Evolutionary conservation across 176 grass and related monocot genomes (phyloP).

Genomic region (Melocanna baccifera): DNA sequence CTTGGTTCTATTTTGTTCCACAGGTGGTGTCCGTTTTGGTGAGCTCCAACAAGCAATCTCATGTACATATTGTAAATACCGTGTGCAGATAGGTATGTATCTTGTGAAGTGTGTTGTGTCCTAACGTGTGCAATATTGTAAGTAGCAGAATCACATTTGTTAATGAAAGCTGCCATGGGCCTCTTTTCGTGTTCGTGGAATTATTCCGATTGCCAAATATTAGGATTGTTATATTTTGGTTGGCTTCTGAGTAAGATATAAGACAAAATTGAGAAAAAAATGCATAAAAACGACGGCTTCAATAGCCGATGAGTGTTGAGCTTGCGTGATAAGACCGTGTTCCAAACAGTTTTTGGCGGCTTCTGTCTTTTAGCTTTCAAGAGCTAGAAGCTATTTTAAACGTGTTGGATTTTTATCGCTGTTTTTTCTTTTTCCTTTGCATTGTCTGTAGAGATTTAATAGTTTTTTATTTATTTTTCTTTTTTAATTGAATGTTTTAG

Average conservation of each 20-base stretch:
- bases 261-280: background rate
- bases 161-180: background rate
- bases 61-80: constrained; percentile 64
- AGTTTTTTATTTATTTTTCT: too few relatives aligned
- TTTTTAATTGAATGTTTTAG: too few relatives aligned
- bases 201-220: background rate
- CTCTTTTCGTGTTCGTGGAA: background rate
- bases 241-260: background rate
- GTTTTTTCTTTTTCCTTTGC: too few relatives aligned
- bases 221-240: background rate
- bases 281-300: background rate
- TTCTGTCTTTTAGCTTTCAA: too few relatives aligned
- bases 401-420: too few relatives aligned
- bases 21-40: constrained; percentile 98
- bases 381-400: too few relatives aligned
- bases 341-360: too few relatives aligned
- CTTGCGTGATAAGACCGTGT: too few relatives aligned
- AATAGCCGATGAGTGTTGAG: background rate
- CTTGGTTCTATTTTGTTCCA: constrained; percentile 38
- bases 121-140: constrained; percentile 17
- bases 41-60: constrained; percentile 27
- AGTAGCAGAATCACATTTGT: constrained; percentile 4
- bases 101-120: constrained; percentile 24
- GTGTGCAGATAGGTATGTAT: constrained; percentile 46
- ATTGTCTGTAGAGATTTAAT: too few relatives aligned